Percentiles rank a stretch among this genome's conserved stretches.
Evolutionary conservation across 768 basidiomycete species (phyloP).

Genomic region (Amanita phalloides): DNA sequence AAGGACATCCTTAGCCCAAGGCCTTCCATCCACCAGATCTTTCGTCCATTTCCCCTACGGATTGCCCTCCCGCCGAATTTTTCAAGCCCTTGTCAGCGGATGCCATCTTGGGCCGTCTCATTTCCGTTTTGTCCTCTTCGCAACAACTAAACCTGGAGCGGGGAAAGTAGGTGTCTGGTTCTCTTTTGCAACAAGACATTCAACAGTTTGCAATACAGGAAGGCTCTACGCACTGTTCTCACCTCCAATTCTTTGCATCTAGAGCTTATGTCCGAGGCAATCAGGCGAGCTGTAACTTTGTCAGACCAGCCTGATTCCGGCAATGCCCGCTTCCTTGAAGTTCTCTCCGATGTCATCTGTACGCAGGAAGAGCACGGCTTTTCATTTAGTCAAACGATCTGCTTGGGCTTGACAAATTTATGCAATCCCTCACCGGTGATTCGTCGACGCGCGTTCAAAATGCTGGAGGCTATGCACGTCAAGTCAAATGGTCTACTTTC

Average conservation of each 20-base stretch:
- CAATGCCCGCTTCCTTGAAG: conserved; percentile 65
- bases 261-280: conserved; percentile 49
- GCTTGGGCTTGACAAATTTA: conserved; percentile 76
- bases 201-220: conserved; percentile 33
- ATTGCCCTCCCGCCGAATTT: conserved; percentile 38
- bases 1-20: conserved; percentile 43
- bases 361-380: conserved; percentile 44
- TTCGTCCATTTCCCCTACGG: conserved; percentile 52
- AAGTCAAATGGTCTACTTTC: conserved; percentile 56
- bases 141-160: conserved; percentile 37
- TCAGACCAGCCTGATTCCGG: conserved; percentile 42
- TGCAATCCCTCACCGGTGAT: conserved; percentile 56
- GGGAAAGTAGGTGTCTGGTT: conserved; percentile 49
- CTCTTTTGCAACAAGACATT: not conserved
- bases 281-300: conserved; percentile 60
- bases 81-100: conserved; percentile 42
- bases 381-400: conserved; percentile 64
- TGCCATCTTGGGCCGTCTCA: conserved; percentile 52
- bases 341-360: conserved; percentile 61
- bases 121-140: conserved; percentile 55
- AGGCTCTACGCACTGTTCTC: conserved; percentile 64
- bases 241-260: conserved; percentile 41
- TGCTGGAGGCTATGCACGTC: conserved; percentile 64
- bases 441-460: conserved; percentile 67
- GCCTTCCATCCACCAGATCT: conserved; percentile 62